Conservation (phyloP, 2,329 filamentous ascomycete genomes). For the Fusarium keratoplasticum region DNA sequence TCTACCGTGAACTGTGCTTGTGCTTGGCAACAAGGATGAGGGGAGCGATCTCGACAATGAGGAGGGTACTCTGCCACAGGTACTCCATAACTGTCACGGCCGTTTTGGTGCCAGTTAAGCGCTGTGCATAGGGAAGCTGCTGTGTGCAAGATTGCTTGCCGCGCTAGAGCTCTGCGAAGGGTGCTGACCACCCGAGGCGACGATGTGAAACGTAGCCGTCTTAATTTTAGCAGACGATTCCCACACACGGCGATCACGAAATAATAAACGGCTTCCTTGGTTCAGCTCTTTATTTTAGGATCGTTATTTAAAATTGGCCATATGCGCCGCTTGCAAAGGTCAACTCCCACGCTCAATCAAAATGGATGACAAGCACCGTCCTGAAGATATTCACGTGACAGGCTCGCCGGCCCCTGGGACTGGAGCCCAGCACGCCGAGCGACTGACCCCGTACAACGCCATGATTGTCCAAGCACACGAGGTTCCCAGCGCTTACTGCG, state of each 20-base stretch:
- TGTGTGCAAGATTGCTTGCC: background rate
- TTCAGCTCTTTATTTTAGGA: background rate
- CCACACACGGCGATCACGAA: background rate
- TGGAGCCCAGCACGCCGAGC: background rate
- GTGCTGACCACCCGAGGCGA: background rate
- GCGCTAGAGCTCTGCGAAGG: background rate
- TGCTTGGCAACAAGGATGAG: background rate
- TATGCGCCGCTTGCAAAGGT: background rate
- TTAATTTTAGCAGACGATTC: background rate
- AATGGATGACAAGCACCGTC: background rate
- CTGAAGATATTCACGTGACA: background rate
- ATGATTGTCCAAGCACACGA: conserved; percentile 19
- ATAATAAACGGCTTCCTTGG: background rate
- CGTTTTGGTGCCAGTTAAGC: background rate
- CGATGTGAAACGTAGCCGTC: background rate
- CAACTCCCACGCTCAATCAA: background rate
- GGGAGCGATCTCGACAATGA: background rate
- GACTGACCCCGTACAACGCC: conserved; percentile 6
- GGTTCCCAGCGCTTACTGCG: background rate
- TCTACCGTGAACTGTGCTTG: background rate
- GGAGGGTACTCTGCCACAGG: background rate
- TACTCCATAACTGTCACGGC: background rate
- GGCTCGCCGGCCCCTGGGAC: background rate
- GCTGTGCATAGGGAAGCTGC: background rate
- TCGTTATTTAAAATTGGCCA: background rate